Evolutionary conservation across 192 early-diverging fungal species (phyloP).

Genomic region (Rhizoclosmatium globosum): DNA sequence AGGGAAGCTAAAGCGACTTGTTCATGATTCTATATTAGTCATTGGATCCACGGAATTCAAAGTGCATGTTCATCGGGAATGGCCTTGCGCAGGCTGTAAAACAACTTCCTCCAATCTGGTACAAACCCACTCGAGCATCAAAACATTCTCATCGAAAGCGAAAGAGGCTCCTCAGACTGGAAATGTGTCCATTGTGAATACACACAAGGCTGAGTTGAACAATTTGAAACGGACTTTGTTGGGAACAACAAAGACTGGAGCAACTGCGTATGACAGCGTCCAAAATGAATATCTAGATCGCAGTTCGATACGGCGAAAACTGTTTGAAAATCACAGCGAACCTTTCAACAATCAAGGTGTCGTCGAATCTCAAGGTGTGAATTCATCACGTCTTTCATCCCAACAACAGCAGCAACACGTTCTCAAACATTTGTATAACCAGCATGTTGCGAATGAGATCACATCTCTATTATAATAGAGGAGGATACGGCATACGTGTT

Average conservation of each 20-base stretch:
- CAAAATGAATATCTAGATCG: not conserved
- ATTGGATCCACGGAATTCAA: constrained; percentile 8
- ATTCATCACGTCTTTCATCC: not conserved
- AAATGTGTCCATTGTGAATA: not conserved
- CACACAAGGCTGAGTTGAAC: not conserved
- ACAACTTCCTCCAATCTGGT: not conserved
- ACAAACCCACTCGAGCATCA: not conserved
- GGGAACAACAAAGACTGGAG: not conserved
- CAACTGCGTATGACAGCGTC: not conserved
- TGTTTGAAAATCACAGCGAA: not conserved
- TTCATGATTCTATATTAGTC: not conserved
- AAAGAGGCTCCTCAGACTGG: not conserved
- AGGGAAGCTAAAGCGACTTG: not conserved
- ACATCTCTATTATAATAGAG: not conserved
- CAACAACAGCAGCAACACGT: not conserved
- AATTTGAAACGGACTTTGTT: not conserved
- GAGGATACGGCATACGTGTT: not conserved
- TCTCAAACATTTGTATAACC: not conserved
- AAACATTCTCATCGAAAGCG: not conserved
- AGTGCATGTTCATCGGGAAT: constrained; percentile 18
- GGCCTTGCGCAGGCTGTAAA: constrained; percentile 12
- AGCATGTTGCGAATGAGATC: not conserved
- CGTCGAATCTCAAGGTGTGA: not conserved
- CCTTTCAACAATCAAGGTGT: not conserved
- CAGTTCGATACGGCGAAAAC: not conserved